These are phyloP conservation scores for Dipteronia dyeriana DNA, from an alignment of 345 rosid species.

Conservation along the genomic window DNA sequence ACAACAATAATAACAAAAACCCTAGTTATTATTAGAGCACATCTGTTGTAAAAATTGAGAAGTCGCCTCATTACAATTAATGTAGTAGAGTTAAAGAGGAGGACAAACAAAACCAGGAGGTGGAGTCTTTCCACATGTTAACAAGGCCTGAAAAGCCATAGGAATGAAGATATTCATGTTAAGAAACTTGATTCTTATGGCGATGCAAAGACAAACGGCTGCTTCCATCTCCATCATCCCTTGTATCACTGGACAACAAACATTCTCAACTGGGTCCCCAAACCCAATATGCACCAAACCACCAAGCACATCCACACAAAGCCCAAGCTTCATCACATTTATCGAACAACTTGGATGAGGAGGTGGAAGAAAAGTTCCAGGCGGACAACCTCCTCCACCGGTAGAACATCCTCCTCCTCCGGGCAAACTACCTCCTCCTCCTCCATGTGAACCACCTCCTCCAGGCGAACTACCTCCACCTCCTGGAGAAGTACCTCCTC, in stretches of 20 bases:
- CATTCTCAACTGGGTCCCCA: slow-evolving; percentile 67
- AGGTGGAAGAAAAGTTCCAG: slow-evolving; percentile 35
- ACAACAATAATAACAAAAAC: not conserved
- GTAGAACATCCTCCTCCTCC: slow-evolving; percentile 20
- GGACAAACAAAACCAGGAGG: slow-evolving; percentile 79
- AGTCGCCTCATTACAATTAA: slow-evolving; percentile 4
- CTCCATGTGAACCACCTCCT: no score
- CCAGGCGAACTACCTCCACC: slow-evolving; percentile 47
- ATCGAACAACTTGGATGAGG: slow-evolving; percentile 57
- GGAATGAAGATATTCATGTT: slow-evolving; percentile 67
- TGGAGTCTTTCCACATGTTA: slow-evolving; percentile 72
- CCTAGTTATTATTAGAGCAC: not conserved
- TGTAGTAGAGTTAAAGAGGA: slow-evolving; percentile 29
- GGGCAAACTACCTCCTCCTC: slow-evolving; percentile 38
- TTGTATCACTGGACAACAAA: slow-evolving; percentile 66
- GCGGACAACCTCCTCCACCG: slow-evolving; percentile 42
- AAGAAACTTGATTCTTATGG: slow-evolving; percentile 69
- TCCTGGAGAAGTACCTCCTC: slow-evolving; percentile 30
- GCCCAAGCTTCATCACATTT: slow-evolving; percentile 65
- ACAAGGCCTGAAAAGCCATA: slow-evolving; percentile 71
- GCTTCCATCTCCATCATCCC: slow-evolving; percentile 75
- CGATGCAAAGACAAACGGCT: slow-evolving; percentile 75
- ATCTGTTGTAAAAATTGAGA: not conserved
- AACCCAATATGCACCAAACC: slow-evolving; percentile 74
- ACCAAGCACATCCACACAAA: slow-evolving; percentile 66